Base-by-base conservation (phyloP, 768 basidiomycete species). In the Suillus clintonianus region DNA sequence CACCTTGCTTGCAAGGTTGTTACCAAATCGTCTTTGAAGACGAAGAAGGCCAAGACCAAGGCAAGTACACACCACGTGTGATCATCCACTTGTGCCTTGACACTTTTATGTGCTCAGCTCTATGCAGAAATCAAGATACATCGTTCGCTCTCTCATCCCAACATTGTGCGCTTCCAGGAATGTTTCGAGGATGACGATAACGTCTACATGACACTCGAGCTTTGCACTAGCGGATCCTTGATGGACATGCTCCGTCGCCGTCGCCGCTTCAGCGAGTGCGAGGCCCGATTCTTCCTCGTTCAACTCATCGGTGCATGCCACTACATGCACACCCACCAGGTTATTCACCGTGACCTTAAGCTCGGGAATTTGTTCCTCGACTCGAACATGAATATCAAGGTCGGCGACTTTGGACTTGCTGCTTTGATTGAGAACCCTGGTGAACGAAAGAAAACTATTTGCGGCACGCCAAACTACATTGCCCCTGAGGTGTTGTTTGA, bases 51-150 rank as follows among this genome's bases (percentile, higher is more conserved):
- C 27, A 97, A 97, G 78, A 96, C 95, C 19, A 98, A 98, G 86
- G 56, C 11, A 41, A 57, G 96, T 94, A 56, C 59, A 62, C 34
- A 14, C 13, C 9, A 10, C 9, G 36, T 13, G 10, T 30, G 6
- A 11, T 19, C 5, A 3, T 13, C 10, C 6, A 30, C 24, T 30
- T 19, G 24, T 4, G 30, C 30, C 10, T 41, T 70, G 6, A 71
- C 55, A 17, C 10, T 11, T 30, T 19, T 30, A 17, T 56, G 30
- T 30, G 36, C 45, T 6, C 39, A 98, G 97, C 86, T 99, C 53
- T 99, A 95, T 72, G 96, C 97, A 64, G 97, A 99, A 83, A 99
- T 99, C 71, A 97, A 97, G 82, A 94, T 99, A 55, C 97, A 99
- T 77, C 88, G 90, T 64, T 89, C 93, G 15, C 85, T 99, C 54